A percentile compares a stretch with the other conserved stretches of the same genome.
Conservation (phyloP, 2,329 filamentous ascomycete species). For the Claviceps capensis region DNA sequence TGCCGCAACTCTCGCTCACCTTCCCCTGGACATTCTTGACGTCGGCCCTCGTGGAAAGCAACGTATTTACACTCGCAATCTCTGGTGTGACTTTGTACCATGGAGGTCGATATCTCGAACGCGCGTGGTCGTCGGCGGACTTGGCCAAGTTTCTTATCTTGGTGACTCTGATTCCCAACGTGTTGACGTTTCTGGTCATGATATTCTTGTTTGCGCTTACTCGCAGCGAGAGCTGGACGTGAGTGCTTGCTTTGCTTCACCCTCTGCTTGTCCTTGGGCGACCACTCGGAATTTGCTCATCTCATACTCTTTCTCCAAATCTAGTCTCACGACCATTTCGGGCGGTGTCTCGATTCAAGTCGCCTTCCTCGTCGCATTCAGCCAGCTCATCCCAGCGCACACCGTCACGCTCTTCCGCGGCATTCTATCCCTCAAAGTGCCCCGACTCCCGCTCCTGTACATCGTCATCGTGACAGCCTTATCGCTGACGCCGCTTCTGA, state of each 20-base stretch:
- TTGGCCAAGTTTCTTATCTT: conserved; percentile 82
- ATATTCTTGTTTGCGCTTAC: conserved; percentile 60
- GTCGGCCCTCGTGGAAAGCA: conserved; percentile 81
- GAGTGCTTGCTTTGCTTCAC: conserved; percentile 18
- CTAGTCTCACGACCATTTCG: conserved; percentile 65
- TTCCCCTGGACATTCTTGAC: conserved; percentile 91
- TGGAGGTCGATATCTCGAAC: conserved; percentile 86
- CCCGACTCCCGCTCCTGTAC: conserved; percentile 56
- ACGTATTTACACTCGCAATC: conserved; percentile 72
- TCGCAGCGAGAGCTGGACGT: conserved; percentile 55
- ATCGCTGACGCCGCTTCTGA: conserved; percentile 41
- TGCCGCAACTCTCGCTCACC: conserved; percentile 68
- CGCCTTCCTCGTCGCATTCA: conserved; percentile 90
- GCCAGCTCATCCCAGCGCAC: conserved; percentile 92
- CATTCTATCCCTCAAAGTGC: conserved; percentile 76
- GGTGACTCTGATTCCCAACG: conserved; percentile 66
- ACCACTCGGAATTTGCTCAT: not conserved
- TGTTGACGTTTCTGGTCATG: conserved; percentile 59
- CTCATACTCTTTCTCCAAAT: no score
- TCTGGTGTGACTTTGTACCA: conserved; percentile 73
- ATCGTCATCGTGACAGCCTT: conserved; percentile 58
- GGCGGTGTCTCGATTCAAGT: conserved; percentile 85
- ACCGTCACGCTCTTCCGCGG: conserved; percentile 90
- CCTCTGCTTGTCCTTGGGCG: not conserved
- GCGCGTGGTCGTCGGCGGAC: conserved; percentile 86